Evolutionary conservation across 148 eudicot species (phyloP).

Genomic region (Chenopodium berlandieri): DNA sequence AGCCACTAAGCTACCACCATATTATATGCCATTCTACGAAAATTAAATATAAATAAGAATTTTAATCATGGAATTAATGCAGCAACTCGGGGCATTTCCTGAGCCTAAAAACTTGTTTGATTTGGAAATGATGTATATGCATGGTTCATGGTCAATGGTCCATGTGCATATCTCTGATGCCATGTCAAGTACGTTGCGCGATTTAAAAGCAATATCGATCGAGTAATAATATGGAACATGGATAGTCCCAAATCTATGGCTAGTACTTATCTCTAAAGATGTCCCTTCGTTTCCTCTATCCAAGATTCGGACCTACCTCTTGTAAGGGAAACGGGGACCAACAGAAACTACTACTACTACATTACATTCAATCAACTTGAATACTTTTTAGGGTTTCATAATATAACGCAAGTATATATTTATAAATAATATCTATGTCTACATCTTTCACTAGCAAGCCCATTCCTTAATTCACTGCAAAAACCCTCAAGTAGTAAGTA

Average conservation of each 20-base stretch:
- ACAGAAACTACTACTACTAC: not conserved
- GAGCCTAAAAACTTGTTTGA: too few relatives aligned
- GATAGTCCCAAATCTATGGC: not conserved
- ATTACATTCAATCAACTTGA: not conserved
- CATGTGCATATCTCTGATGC: too few relatives aligned
- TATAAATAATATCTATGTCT: conserved; percentile 7
- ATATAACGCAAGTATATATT: not conserved
- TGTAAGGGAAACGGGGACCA: conserved; percentile 12
- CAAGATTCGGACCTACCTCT: conserved; percentile 12
- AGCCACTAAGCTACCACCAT: too few relatives aligned
- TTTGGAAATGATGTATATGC: too few relatives aligned
- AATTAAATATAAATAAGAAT: too few relatives aligned
- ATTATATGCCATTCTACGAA: too few relatives aligned
- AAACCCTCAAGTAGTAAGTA: conserved; percentile 4
- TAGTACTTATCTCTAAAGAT: conserved; percentile 9
- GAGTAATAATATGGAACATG: not conserved
- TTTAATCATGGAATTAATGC: too few relatives aligned
- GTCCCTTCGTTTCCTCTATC: conserved; percentile 3
- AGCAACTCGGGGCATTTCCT: too few relatives aligned
- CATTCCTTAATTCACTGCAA: conserved; percentile 15
- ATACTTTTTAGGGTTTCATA: not conserved
- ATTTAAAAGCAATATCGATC: too few relatives aligned
- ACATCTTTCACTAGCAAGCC: conserved; percentile 17
- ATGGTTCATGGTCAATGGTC: too few relatives aligned
- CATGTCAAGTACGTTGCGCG: too few relatives aligned